Evolutionary conservation across 2,329 filamentous ascomycete genomes (phyloP), one percentile per base, ranked within the genome.

Genomic region (Pseudohalonectria lignicola): DNA sequence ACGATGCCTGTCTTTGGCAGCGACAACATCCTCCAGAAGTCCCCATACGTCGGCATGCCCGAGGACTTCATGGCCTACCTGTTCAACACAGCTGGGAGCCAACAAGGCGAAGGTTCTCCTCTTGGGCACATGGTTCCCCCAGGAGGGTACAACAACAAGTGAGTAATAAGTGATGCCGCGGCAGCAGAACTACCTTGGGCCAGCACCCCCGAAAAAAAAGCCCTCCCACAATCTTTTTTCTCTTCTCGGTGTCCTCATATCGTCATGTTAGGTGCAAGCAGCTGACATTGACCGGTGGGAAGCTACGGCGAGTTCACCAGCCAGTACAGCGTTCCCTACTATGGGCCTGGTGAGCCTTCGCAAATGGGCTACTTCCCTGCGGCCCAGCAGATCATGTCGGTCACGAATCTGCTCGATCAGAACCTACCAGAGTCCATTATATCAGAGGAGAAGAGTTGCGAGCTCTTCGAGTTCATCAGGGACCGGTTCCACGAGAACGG

Each of bases 1-100:
- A 78, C 83, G 4, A 84, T 93, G 49, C 86, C 90, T 1, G 81
- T 95, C 19, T 95, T 95, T 58, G 86, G 86, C 13, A 79, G 74
- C 19, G 86, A 94, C 49, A 81, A 76, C 15, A 79, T 86, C 43
- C 50, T 75, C 30, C 88, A 84, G 48, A 84, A 90, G 41, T 94
- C 87, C 3, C 87, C 90, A 0, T 90, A 90, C 53, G 70, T 72
- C 4, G 80, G 82, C 8, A 83, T 93, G 64, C 82, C 85, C 0
- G 86, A 93, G 53, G 86, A 94, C 52, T 92, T 92, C 51, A 80
- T 88, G 46, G 79, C 82, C 5, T 94, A 83, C 67, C 60, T 93
- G 19, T 93, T 93, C 60, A 88, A 83, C 53, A 79, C 78, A 26
- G 37, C 18, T 3, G 36, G 26, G 10, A 37, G 41, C 4, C 71